phyloP scores from a whole-genome alignment of 352 stramenopile species.

The Lagenidium giganteum region DNA sequence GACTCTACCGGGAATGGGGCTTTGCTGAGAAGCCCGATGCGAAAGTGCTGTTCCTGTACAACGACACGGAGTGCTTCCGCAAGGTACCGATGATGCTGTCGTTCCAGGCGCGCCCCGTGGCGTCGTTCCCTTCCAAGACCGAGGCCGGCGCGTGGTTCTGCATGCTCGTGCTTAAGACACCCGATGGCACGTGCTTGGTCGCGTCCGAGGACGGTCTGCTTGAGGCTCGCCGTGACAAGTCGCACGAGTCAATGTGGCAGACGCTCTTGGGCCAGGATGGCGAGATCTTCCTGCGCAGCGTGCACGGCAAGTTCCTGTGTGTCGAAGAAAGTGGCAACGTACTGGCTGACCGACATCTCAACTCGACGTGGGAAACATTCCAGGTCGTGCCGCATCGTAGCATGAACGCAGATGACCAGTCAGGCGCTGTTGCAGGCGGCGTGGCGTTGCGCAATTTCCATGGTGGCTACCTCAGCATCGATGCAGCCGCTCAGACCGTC shows the following conservation, averaged over 20 bases:
- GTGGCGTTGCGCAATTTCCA: constrained; percentile 77
- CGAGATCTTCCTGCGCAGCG: constrained; percentile 68
- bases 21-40: constrained; percentile 47
- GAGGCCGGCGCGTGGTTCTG: constrained; percentile 59
- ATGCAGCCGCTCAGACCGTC: constrained; percentile 33
- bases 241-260: constrained; percentile 62
- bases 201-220: constrained; percentile 64
- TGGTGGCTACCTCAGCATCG: constrained; percentile 71
- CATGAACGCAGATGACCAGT: background rate
- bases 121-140: constrained; percentile 42
- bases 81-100: constrained; percentile 76
- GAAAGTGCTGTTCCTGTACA: constrained; percentile 80
- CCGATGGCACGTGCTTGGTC: constrained; percentile 62
- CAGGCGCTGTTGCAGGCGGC: constrained; percentile 17
- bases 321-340: constrained; percentile 72
- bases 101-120: constrained; percentile 21
- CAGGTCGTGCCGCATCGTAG: constrained; percentile 60
- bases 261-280: constrained; percentile 48
- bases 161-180: constrained; percentile 63
- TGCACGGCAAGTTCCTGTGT: constrained; percentile 81
- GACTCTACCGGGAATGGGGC: constrained; percentile 67
- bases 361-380: constrained; percentile 88
- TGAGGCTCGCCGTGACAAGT: constrained; percentile 23
- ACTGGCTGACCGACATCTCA: constrained; percentile 56
- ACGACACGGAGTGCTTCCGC: constrained; percentile 76